These are phyloP conservation scores for Parascedosporium putredinis DNA, from an alignment of 2,329 filamentous ascomycete genomes.

Conservation along the genomic window DNA sequence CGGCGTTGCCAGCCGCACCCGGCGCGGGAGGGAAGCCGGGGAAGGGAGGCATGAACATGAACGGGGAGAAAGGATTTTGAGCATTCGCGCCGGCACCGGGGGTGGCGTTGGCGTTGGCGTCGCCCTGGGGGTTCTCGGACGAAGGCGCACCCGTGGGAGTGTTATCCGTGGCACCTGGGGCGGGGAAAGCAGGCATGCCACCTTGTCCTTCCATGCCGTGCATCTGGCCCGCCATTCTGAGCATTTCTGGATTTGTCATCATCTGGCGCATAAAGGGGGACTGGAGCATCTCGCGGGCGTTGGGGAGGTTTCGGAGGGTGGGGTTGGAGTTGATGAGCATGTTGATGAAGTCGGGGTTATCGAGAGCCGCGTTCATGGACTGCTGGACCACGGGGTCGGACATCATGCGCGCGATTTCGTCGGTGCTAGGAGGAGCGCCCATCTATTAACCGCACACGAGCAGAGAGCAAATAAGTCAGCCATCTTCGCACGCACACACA, in stretches of 20 bases:
- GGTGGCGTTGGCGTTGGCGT: conserved; percentile 14
- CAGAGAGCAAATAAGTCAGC: no score
- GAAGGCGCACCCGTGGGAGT: conserved; percentile 47
- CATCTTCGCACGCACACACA: no score
- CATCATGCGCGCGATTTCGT: conserved; percentile 75
- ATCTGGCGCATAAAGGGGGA: conserved; percentile 83
- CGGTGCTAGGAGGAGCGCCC: conserved; percentile 74
- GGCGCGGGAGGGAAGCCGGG: background rate
- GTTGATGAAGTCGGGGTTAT: conserved; percentile 89
- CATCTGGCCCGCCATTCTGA: conserved; percentile 75
- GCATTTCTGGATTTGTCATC: conserved; percentile 81
- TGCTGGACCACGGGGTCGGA: conserved; percentile 79
- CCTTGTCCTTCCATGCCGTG: conserved; percentile 51
- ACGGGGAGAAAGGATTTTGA: conserved; percentile 1
- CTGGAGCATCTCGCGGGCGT: conserved; percentile 74
- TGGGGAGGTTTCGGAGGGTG: conserved; percentile 62
- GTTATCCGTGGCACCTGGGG: conserved; percentile 82
- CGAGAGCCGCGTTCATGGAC: conserved; percentile 86
- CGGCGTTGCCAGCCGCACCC: conserved; percentile 15
- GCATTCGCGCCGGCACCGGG: conserved; percentile 13
- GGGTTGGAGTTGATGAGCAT: conserved; percentile 92
- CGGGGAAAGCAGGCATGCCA: conserved; percentile 60
- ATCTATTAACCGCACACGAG: no score
- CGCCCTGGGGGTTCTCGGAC: conserved; percentile 14
- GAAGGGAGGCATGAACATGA: conserved; percentile 6